phyloP scores from a whole-genome alignment of 139 green algal species.

The Chlorokybus atmophyticus region DNA sequence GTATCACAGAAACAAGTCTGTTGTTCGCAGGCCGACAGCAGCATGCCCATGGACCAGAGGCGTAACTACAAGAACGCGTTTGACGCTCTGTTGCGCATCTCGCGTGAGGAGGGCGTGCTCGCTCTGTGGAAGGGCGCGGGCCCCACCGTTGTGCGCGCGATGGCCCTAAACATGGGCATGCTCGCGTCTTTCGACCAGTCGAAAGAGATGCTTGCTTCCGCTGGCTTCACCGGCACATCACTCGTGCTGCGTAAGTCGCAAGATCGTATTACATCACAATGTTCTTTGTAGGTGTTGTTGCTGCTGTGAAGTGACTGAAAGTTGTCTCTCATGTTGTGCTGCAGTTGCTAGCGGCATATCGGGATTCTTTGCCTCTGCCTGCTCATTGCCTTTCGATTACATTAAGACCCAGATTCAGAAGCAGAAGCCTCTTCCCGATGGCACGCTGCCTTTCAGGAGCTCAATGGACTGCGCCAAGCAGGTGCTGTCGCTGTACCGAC shows the following conservation, averaged over 20 bases:
- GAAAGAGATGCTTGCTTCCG: slow-evolving; percentile 60
- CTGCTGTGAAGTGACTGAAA: too few species aligned
- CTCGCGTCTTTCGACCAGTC: slow-evolving; percentile 95
- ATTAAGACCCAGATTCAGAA: slow-evolving; percentile 93
- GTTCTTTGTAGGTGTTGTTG: too few species aligned
- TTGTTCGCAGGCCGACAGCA: slow-evolving; percentile 70
- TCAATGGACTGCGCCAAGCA: slow-evolving; percentile 77
- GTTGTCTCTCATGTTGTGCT: too few species aligned
- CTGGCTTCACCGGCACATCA: slow-evolving; percentile 11
- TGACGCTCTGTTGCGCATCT: slow-evolving; percentile 45
- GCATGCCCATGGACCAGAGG: slow-evolving; percentile 60
- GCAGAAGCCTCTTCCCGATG: slow-evolving; percentile 73
- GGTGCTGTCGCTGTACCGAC: too few species aligned
- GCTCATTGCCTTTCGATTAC: slow-evolving; percentile 93
- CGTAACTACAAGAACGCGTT: slow-evolving; percentile 81
- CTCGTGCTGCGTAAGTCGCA: not conserved
- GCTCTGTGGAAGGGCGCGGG: slow-evolving; percentile 55
- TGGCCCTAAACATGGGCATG: slow-evolving; percentile 99
- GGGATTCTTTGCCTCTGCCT: slow-evolving; percentile 83
- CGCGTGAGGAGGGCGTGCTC: slow-evolving; percentile 34
- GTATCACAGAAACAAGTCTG: too few species aligned
- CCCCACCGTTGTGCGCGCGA: slow-evolving; percentile 88
- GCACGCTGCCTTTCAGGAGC: slow-evolving; percentile 32
- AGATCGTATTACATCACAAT: not conserved
- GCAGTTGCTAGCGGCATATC: slow-evolving; percentile 38